A percentile compares a stretch with the other conserved stretches of the same genome.
Evolutionary conservation across 202 grass and related monocot genomes (phyloP).

Genomic region (Musa balbisiana): DNA sequence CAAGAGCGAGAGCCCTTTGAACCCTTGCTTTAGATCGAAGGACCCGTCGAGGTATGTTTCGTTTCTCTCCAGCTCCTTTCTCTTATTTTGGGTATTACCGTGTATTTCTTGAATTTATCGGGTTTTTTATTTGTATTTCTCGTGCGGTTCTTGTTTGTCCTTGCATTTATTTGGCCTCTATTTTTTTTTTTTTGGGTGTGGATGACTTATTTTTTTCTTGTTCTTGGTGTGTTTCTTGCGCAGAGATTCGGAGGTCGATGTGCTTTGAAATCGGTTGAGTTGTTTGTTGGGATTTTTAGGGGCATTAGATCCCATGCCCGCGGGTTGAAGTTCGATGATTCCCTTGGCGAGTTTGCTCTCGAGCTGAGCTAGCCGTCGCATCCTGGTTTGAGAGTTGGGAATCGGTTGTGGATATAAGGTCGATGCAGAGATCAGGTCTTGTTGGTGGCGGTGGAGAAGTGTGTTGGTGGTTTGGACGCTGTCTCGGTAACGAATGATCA

Average conservation of each 20-base stretch:
- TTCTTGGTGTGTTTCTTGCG: not conserved
- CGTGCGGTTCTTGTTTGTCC: not conserved
- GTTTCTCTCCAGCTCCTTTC: not conserved
- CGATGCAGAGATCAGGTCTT: conserved; percentile 32
- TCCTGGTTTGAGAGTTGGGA: no score
- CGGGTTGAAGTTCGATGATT: conserved; percentile 25
- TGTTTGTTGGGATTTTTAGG: conserved; percentile 6
- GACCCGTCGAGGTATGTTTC: not conserved
- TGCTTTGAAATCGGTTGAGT: not conserved
- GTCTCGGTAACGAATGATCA: conserved; percentile 28
- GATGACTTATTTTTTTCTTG: not conserved
- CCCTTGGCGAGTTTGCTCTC: conserved; percentile 11
- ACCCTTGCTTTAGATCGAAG: conserved; percentile 1
- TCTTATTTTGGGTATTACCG: not conserved
- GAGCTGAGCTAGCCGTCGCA: not conserved
- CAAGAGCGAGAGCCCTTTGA: not conserved
- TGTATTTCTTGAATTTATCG: not conserved
- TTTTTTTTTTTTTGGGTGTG: not conserved
- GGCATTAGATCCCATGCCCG: conserved; percentile 25
- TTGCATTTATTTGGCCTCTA: not conserved
- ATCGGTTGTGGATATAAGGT: not conserved
- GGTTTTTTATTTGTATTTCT: not conserved
- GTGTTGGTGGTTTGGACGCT: conserved; percentile 6
- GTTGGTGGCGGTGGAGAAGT: conserved; percentile 28
- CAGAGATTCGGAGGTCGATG: conserved; percentile 12